Base-by-base conservation (phyloP, 768 basidiomycete genomes). In the Naematelia aurantialba region DNA sequence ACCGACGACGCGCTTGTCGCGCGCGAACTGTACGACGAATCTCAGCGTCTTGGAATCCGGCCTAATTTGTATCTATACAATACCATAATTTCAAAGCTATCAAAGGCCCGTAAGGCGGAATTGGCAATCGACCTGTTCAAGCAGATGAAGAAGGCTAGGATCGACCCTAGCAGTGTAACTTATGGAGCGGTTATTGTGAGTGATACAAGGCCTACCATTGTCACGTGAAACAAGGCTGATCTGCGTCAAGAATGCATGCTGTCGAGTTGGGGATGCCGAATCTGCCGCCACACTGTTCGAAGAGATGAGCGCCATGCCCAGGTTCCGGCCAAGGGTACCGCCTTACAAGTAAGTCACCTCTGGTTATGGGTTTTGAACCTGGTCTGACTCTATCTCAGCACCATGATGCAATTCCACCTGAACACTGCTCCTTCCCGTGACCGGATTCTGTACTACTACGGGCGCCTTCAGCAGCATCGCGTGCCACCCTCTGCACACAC, bases 351-450 rank as follows among this genome's bases (percentile, higher is more conserved):
- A 58, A 68, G 76, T 73, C 5, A 5, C 8, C 21, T 42, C 14
- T 44, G 1, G 14, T 19, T 14, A 29, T 26, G 11, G n/a, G n/a
- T n/a, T n/a, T n/a, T 19, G 25, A 49, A 2, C 17, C 10, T 49
- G 19, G 26, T 51, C 62, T 61, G 56, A 62, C 59, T 47, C 12
- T 30, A 30, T 26, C n/a, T 44, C 59, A 78, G 76, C 69, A 78
- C 75, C 0, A 96, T 99, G 92, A 97, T 99, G 84, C 96, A 99
- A 76, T 81, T 94, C 68, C 92, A 91, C 78, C 87, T 88, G 50
- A 85, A 87, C 56, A 91, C 88, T n/a, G 89, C 88, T 75, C 94
- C 91, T 1, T 87, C 89, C 62, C 84, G 91, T 53, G 82, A 82
- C 25, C 83, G 85, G 48, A 89, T 87, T 17, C 77, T 97, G 25